Evolutionary conservation across 2,329 filamentous ascomycete genomes (phyloP), one percentile per base, ranked within the genome.

Genomic region (Cladosporium sp.): DNA sequence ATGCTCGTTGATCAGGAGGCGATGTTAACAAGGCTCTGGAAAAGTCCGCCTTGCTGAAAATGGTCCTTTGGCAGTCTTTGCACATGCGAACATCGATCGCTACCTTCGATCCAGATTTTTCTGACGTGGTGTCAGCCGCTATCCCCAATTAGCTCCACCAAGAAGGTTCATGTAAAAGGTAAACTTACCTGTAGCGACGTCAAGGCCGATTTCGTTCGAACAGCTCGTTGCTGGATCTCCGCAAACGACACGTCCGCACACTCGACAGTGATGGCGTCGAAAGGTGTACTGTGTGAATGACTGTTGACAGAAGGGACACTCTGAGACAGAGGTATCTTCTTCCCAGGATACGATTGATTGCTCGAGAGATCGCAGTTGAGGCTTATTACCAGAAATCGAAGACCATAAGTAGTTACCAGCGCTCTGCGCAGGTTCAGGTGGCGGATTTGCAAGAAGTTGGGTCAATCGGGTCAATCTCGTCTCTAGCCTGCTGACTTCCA

Each of bases 301-400:
- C 62, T 99, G 93, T 64, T 95, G 88, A 62, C 93, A 99, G 64
- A 96, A 96, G 0, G 93, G 93, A 64, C 93, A 99, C 56, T 84
- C 84, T 2, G 77, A 56, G 4, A 99, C 90, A 27, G 77, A 81
- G 0, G 85, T 78, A 68, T 99, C 93, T 47, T 97, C 91, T 68
- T 99, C 88, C 93, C 93, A 99, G 0, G 86, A 86, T 13, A 99
- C 91, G 7, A 99, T 82, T 0, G 88, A 90, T 65, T 99, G 93
- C 66, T 99, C 93, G 4, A 97, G 73, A 12, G 80, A 66, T 65
- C 96, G 93, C 15, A 67, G 53, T 43, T 89, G 80, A 43, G 86
- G 82, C 55, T 86, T 89, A 63, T 84, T 89, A 18, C 71, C 69
- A 9, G 65, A 64, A 1, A 85, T 75, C 1, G 86, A 73, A 0